Evolutionary conservation across 75 land plant genomes (phyloP), one percentile per base, ranked within the genome.

Genomic region (Picea glauca): DNA sequence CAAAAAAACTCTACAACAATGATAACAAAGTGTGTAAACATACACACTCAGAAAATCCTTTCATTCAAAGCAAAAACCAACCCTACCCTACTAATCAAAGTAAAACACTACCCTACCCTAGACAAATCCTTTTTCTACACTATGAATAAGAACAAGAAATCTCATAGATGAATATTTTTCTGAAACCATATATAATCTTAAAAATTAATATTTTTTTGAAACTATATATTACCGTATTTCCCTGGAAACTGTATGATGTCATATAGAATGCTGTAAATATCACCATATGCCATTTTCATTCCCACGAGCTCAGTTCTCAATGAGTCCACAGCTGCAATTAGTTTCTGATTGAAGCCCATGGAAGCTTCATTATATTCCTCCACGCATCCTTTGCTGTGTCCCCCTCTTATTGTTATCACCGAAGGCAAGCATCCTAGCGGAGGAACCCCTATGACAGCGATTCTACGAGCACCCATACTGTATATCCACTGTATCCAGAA

Each of bases 391-490:
- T 66, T 6, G 23, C 84, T 61, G 1, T 32, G 23, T 3, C 68
- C 17, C 33, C 84, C 88, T 15, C 90, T 90, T 3, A 88, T 13
- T 6, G 92, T 89, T 77, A 85, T 85, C 62, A 77, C 82, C 14
- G 87, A 82, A 15, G 96, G 96, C 35, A 93, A 46, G 75, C 96
- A 93, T 57, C 96, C 96, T 3, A 92, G 21, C 2, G 96, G 92
- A 9, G 94, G 89, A 7, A 86, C 58, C 0, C 87, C 80, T 2
- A 77, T 43, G 6, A 85, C 60, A 11, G 81, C 84, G 60, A 93
- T 80, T 67, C 67, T 84, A 8, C 92, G 68, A 1, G 89, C 94
- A 13, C 96, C 96, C 60, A 78, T 20, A 30, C 58, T 12, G 54
- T 83, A 78, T 31, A 93, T 64, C n/a, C 86, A 78, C 96, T 93